phyloP scores from a whole-genome alignment of 179 eudicot genomes.

The Drosera spatulata region DNA sequence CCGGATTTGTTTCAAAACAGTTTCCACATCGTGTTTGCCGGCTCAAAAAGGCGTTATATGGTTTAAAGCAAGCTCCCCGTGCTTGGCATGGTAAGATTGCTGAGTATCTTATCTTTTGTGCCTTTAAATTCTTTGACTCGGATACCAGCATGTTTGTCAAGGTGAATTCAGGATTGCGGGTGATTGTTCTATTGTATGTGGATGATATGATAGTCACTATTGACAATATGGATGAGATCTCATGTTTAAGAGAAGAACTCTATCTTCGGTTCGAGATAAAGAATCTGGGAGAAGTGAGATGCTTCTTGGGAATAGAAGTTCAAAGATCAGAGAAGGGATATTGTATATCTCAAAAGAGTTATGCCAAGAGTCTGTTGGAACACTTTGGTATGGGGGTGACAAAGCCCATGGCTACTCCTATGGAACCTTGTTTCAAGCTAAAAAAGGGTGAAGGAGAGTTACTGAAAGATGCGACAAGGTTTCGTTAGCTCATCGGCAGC shows the following conservation, averaged over 20 bases:
- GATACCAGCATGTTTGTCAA: conserved; percentile 3
- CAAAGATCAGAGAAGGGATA: not conserved
- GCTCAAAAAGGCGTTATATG: not conserved
- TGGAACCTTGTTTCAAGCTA: conserved; percentile 1
- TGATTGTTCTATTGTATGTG: conserved; percentile 1
- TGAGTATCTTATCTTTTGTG: conserved; percentile 6
- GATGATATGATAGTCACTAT: conserved; percentile 6
- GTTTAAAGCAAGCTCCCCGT: not conserved
- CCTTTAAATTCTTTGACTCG: not conserved
- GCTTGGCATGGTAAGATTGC: conserved; percentile 6
- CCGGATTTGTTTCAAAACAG: not conserved
- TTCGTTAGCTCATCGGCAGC: not conserved
- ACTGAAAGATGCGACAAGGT: not conserved
- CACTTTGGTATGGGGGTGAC: not conserved
- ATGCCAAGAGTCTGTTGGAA: not conserved
- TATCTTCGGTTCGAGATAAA: not conserved
- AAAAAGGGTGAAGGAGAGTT: too few species aligned
- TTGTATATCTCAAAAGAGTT: not conserved
- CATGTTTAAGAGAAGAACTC: not conserved
- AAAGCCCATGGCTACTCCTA: conserved; percentile 2
- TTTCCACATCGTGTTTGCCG: not conserved
- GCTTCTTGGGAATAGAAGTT: not conserved
- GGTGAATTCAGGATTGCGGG: not conserved
- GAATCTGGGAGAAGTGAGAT: not conserved
- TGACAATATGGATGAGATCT: not conserved